Conservation (phyloP, 139 green algal species). For the Closterium sp. region DNA sequence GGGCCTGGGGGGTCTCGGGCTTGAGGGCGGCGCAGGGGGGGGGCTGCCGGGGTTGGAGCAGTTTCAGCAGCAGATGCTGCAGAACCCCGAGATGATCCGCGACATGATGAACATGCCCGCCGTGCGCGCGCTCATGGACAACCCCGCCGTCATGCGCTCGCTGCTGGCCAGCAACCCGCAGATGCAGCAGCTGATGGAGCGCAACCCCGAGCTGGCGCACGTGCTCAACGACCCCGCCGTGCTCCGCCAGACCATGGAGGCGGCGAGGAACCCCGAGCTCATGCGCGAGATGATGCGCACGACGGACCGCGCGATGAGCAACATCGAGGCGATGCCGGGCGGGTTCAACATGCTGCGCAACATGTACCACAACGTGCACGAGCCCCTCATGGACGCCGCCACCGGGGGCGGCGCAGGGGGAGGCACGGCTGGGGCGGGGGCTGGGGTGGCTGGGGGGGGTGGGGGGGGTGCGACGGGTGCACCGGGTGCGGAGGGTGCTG, state of each 20-base stretch:
- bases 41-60: conserved; percentile 14
- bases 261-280: conserved; percentile 83
- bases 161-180: conserved; percentile 77
- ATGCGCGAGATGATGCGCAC: conserved; percentile 92
- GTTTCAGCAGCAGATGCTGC: conserved; percentile 49
- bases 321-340: conserved; percentile 91
- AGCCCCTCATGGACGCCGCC: conserved; percentile 79
- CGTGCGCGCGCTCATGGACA: conserved; percentile 73
- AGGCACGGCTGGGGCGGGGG: not conserved
- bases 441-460: not conserved
- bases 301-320: conserved; percentile 74
- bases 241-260: conserved; percentile 75
- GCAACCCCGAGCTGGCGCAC: conserved; percentile 86
- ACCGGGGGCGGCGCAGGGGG: conserved; percentile 15
- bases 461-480: conserved; percentile 13
- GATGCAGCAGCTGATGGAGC: conserved; percentile 77
- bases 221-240: conserved; percentile 84
- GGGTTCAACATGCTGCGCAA: conserved; percentile 92
- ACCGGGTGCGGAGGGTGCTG: not conserved
- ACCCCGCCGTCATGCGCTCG: conserved; percentile 79
- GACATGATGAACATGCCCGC: conserved; percentile 70
- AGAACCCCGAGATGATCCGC: conserved; percentile 62
- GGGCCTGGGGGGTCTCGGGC: not conserved
- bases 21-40: not conserved
- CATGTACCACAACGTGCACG: conserved; percentile 85